These are phyloP conservation scores for Hypoxylon sp. DNA, from an alignment of 2,329 filamentous ascomycete species.

Conservation along the genomic window DNA sequence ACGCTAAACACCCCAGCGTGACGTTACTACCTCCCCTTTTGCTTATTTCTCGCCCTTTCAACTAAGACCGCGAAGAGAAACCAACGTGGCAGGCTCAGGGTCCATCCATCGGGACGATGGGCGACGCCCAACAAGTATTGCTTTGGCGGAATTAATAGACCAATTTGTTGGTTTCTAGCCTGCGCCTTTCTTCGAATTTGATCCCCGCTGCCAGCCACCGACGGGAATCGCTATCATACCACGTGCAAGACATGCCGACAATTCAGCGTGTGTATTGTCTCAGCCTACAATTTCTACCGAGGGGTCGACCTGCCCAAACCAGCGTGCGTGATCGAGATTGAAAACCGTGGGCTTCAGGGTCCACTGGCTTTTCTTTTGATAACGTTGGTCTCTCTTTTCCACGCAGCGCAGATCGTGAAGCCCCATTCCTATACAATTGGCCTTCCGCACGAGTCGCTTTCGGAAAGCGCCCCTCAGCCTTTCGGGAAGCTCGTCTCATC, in stretches of 20 bases:
- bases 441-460: conserved; percentile 16
- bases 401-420: conserved; percentile 17
- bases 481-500: conserved; percentile 1
- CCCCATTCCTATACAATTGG: conserved; percentile 17
- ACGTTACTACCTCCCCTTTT: conserved; percentile 12
- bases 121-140: conserved; percentile 24
- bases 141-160: neutral
- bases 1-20: conserved; percentile 25
- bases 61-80: conserved; percentile 11
- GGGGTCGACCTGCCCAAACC: conserved; percentile 11
- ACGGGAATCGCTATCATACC: conserved; percentile 7
- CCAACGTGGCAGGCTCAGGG: conserved; percentile 37
- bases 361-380: conserved; percentile 7
- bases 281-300: conserved; percentile 15
- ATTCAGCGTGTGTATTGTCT: conserved; percentile 15
- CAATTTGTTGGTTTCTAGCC: conserved; percentile 9
- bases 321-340: conserved; percentile 24
- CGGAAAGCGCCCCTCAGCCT: neutral
- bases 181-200: neutral
- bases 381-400: conserved; percentile 3
- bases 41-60: conserved; percentile 19
- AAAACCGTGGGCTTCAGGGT: conserved; percentile 6
- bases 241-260: conserved; percentile 35
- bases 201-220: conserved; percentile 6
- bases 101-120: conserved; percentile 24